Evolutionary conservation across 805 yeast species (phyloP), one percentile per base, ranked within the genome.

Genomic region (Brettanomyces naardenensis): DNA sequence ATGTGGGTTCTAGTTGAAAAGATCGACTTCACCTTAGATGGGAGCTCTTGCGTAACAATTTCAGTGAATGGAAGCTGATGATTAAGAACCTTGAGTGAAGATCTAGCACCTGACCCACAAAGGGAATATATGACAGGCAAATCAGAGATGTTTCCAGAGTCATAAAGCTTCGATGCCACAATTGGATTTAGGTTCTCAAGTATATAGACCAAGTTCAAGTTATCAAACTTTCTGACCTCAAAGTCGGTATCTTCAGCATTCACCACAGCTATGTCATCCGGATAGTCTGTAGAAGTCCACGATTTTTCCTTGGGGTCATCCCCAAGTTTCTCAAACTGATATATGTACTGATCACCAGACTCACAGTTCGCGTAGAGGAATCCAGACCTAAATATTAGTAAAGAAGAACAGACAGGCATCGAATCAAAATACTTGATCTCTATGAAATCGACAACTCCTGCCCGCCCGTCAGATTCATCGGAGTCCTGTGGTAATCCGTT

Each of bases 291-390:
- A 0, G 69, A 61, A 13, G 47, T 46, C 53, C 62, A 64, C 20
- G 43, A 50, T 17, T 40, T 51, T 26, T 59, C 63, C 19, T 68
- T 69, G 3, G 47, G 46, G 11, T 61, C 73, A 33, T 73, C 78
- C 1, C 94, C 95, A 32, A 88, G 61, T 35, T 72, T 72, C 44
- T 81, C 86, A 49, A 90, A 82, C 54, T 87, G 95, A 50, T 79
- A 85, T n/a, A 84, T 63, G 15, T 64, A 56, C 48, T 80, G 84
- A 49, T 80, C 78, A 21, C 80, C 77, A 40, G 64, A 56, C 40
- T 80, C 80, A 6, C 77, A 62, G 43, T 79, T 78, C 1, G 80
- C 82, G 54, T 75, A 84, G 27, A 90, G 49, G 45, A 77, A 82
- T 0, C 97, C 98, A 5, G 83, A 71, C 45, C 72, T 80, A 44